These are phyloP conservation scores for Zasmidium citrigriseum DNA, from an alignment of 2,329 filamentous ascomycete genomes.

Conservation along the genomic window DNA sequence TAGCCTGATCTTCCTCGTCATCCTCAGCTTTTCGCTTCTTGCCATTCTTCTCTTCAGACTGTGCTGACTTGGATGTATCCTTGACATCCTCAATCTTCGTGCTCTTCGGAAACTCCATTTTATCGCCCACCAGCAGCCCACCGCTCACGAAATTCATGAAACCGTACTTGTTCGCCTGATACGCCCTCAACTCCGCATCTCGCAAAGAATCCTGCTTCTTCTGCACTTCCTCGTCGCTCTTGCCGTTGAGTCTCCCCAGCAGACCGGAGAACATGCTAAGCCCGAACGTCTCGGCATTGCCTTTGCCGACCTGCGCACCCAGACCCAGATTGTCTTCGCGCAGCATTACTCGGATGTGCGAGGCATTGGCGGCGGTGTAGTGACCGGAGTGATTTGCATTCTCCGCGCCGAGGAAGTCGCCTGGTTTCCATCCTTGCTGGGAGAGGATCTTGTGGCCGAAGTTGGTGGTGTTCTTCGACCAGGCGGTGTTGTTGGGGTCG, in stretches of 20 bases:
- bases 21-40: conserved; percentile 34
- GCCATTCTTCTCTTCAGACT: conserved; percentile 24
- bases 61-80: conserved; percentile 43
- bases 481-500: conserved; percentile 95
- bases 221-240: conserved; percentile 70
- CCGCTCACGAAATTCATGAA: conserved; percentile 83
- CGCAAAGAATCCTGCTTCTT: conserved; percentile 68
- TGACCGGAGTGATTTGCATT: conserved; percentile 73
- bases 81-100: conserved; percentile 39
- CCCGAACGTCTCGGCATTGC: conserved; percentile 72
- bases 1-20: conserved; percentile 28
- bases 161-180: conserved; percentile 74
- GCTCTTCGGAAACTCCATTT: conserved; percentile 43
- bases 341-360: conserved; percentile 79
- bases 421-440: conserved; percentile 87
- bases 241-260: conserved; percentile 86
- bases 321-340: conserved; percentile 92
- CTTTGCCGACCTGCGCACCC: conserved; percentile 74
- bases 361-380: conserved; percentile 77
- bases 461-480: conserved; percentile 76
- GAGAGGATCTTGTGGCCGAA: conserved; percentile 91
- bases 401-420: conserved; percentile 76
- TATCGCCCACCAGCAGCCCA: conserved; percentile 68
- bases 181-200: conserved; percentile 71
- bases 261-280: conserved; percentile 84